phyloP scores from a whole-genome alignment of 176 grass and related monocot genomes.

The Oryza nivara region DNA sequence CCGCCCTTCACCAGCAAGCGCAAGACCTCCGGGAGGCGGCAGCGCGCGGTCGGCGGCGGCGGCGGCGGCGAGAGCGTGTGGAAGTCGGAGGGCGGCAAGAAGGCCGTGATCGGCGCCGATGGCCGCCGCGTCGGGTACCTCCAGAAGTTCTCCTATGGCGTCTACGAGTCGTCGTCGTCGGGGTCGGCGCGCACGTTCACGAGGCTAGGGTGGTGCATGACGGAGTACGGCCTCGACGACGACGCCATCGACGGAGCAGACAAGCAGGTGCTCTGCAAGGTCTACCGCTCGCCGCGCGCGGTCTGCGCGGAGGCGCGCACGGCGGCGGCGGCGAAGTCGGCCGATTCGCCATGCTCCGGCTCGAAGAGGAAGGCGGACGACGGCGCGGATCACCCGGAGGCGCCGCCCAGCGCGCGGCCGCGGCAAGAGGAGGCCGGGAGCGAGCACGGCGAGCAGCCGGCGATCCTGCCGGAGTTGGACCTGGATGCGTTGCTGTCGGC shows the following conservation, averaged over 20 bases:
- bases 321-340: too few species aligned
- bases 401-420: too few species aligned
- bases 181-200: neutral
- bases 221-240: neutral
- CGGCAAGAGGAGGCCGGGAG: too few species aligned
- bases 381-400: neutral
- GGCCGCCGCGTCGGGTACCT: neutral
- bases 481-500: neutral
- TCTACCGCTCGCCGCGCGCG: neutral
- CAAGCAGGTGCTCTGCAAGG: neutral
- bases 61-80: neutral
- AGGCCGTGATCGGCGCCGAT: neutral
- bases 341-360: too few species aligned
- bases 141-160: neutral
- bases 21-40: neutral
- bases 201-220: slow-evolving; percentile 4
- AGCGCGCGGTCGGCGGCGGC: neutral
- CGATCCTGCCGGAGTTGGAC: neutral
- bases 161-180: neutral
- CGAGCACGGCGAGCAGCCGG: neutral
- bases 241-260: too few species aligned
- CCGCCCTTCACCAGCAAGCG: neutral
- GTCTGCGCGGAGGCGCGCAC: too few species aligned
- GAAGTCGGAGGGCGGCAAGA: slow-evolving; percentile 5
- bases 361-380: neutral